Percentiles rank a stretch among this genome's conserved stretches.
phyloP scores from a whole-genome alignment of 768 basidiomycete species.

The Pleurotus giganteus region DNA sequence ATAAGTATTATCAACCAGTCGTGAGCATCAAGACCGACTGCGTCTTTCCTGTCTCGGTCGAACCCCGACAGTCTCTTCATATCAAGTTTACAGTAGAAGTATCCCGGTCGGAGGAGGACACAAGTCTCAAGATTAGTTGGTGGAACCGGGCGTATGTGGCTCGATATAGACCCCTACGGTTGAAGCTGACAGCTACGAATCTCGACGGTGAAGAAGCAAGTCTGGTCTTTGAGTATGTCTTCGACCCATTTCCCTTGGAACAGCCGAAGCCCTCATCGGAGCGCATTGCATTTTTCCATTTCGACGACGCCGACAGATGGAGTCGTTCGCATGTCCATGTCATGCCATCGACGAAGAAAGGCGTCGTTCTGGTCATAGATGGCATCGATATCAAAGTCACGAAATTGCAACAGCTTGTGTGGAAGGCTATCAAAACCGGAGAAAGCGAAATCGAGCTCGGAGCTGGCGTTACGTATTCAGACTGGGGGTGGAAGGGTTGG shows the following conservation, averaged over 20 bases:
- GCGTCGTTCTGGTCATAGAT: conserved; percentile 22
- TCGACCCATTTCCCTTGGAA: conserved; percentile 24
- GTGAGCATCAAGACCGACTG: conserved; percentile 24
- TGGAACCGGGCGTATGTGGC: conserved; percentile 32
- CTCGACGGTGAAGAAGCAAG: conserved; percentile 38
- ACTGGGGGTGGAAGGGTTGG: conserved; percentile 36
- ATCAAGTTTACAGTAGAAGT: conserved; percentile 29
- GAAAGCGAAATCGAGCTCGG: conserved; percentile 35
- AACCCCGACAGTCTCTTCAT: conserved; percentile 33
- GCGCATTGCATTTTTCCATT: conserved; percentile 32
- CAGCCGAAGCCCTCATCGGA: conserved; percentile 17
- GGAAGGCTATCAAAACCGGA: conserved; percentile 33
- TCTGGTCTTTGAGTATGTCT: conserved; percentile 37
- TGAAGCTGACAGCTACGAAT: conserved; percentile 33
- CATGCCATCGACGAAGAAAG: conserved; percentile 12
- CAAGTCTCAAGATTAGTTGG: conserved; percentile 26
- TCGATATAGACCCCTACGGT: conserved; percentile 32
- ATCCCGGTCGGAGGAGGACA: conserved; percentile 32
- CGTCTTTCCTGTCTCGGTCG: conserved; percentile 31
- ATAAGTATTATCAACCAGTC: conserved; percentile 28
- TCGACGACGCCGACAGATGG: conserved; percentile 29
- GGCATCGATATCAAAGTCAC: conserved; percentile 23
- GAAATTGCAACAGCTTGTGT: conserved; percentile 29
- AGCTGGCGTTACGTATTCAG: conserved; percentile 23
- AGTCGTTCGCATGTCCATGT: conserved; percentile 26